phyloP scores from a whole-genome alignment of 495 filamentous ascomycete genomes.

The Lasiosphaeria hispida region DNA sequence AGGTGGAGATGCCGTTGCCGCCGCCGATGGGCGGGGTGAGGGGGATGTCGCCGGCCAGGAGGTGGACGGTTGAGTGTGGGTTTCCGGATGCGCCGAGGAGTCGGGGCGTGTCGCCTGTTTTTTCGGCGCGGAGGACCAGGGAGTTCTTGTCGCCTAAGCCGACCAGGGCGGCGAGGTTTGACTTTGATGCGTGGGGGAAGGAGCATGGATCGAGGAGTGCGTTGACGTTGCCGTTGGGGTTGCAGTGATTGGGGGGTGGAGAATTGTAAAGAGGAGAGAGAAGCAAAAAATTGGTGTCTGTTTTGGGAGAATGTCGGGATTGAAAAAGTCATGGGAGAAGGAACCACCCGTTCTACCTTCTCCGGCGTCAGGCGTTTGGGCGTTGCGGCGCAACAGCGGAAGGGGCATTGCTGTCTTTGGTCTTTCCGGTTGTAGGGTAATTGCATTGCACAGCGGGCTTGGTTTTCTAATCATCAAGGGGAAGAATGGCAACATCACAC shows the following conservation, averaged over 20 bases:
- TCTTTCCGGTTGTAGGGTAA: too few species aligned
- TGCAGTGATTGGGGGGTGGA: not conserved
- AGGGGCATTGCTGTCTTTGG: too few species aligned
- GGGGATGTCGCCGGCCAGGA: not conserved
- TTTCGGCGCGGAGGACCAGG: constrained; percentile 21
- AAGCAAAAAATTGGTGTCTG: not conserved
- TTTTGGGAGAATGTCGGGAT: too few species aligned
- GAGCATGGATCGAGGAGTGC: constrained; percentile 16
- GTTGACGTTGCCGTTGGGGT: constrained; percentile 11
- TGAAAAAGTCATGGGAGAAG: too few species aligned
- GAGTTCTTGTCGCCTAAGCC: constrained; percentile 25
- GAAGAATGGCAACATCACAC: too few species aligned
- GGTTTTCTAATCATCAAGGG: too few species aligned
- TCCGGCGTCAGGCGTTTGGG: constrained; percentile 13
- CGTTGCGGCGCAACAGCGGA: not conserved
- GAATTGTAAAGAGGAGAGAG: not conserved
- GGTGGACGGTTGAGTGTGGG: not conserved
- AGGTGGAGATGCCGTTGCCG: constrained; percentile 3
- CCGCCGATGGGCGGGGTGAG: not conserved
- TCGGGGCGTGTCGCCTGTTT: constrained; percentile 5
- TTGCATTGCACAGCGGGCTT: too few species aligned
- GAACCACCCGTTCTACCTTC: not conserved
- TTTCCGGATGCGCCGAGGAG: not conserved
- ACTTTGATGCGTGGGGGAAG: constrained; percentile 26
- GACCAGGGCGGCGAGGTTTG: constrained; percentile 19